Evolutionary conservation across 139 green algal species (phyloP).

Genomic region (Astrephomene gubernaculifera): DNA sequence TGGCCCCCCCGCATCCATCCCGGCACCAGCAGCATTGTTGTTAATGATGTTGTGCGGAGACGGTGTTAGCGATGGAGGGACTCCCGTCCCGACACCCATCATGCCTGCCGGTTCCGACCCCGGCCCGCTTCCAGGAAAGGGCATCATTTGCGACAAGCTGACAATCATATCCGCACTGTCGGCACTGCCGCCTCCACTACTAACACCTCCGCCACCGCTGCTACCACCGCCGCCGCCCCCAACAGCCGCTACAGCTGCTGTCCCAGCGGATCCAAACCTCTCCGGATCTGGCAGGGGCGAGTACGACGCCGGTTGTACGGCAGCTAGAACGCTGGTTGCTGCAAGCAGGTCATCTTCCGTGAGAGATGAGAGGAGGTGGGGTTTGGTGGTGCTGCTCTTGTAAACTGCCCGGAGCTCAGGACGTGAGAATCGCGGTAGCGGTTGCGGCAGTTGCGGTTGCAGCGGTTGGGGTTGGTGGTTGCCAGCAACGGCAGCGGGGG

Average conservation of each 20-base stretch:
- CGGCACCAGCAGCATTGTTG: too few relatives aligned
- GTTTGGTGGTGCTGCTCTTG: not conserved
- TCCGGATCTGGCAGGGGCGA: too few relatives aligned
- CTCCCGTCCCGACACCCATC: too few relatives aligned
- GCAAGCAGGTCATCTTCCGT: conserved; percentile 23
- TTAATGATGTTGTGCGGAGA: too few relatives aligned
- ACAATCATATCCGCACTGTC: not conserved
- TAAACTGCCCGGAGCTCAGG: not conserved
- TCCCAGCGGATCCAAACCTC: too few relatives aligned
- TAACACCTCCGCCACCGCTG: not conserved
- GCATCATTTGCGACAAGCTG: too few relatives aligned
- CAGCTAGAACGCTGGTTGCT: conserved; percentile 12
- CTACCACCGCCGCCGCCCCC: not conserved
- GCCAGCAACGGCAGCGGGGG: not conserved
- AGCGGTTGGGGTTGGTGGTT: not conserved
- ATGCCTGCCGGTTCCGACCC: too few relatives aligned
- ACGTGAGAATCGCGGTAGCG: not conserved
- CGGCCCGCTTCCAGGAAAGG: too few relatives aligned
- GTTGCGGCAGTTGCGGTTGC: too few relatives aligned
- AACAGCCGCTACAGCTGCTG: not conserved
- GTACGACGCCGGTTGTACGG: not conserved
- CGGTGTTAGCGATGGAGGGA: too few relatives aligned
- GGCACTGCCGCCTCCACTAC: not conserved
- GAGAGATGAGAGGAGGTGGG: not conserved
- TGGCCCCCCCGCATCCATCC: too few relatives aligned